Evolutionary conservation across 2,329 filamentous ascomycete genomes (phyloP).

Genomic region (Fusarium subtropicale): DNA sequence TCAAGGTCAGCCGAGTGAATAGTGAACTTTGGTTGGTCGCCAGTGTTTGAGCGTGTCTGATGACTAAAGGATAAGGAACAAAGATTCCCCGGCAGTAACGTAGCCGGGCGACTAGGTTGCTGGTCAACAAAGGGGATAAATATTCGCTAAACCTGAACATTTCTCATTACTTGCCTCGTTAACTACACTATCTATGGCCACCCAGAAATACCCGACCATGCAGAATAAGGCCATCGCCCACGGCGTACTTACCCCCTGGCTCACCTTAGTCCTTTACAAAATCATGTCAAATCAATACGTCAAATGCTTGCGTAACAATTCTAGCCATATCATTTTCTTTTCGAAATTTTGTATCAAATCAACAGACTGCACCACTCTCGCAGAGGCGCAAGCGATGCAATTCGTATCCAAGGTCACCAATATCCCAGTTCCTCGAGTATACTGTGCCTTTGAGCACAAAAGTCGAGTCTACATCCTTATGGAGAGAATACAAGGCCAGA

Average conservation of each 20-base stretch:
- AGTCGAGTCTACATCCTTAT: conserved; percentile 3
- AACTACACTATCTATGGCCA: neutral
- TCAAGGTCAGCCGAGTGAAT: no score
- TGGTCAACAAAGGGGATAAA: no score
- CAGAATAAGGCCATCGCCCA: neutral
- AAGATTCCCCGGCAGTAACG: no score
- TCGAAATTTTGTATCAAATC: conserved; percentile 8
- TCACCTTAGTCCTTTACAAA: neutral
- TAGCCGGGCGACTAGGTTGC: no score
- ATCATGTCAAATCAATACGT: neutral
- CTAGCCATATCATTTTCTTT: neutral
- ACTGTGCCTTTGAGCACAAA: conserved; percentile 9
- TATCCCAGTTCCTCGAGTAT: conserved; percentile 19
- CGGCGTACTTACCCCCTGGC: neutral
- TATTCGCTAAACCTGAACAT: no score
- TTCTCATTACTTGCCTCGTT: no score
- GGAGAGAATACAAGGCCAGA: neutral
- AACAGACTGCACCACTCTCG: neutral
- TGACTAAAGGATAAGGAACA: no score
- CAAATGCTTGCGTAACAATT: neutral
- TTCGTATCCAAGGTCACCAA: conserved; percentile 26
- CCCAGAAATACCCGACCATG: neutral
- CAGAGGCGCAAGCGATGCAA: conserved; percentile 27
- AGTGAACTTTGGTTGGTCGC: no score
- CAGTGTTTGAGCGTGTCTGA: no score